Evolutionary conservation across 2,329 filamentous ascomycete genomes (phyloP).

Genomic region (Scopulariopsis brevicaulis): DNA sequence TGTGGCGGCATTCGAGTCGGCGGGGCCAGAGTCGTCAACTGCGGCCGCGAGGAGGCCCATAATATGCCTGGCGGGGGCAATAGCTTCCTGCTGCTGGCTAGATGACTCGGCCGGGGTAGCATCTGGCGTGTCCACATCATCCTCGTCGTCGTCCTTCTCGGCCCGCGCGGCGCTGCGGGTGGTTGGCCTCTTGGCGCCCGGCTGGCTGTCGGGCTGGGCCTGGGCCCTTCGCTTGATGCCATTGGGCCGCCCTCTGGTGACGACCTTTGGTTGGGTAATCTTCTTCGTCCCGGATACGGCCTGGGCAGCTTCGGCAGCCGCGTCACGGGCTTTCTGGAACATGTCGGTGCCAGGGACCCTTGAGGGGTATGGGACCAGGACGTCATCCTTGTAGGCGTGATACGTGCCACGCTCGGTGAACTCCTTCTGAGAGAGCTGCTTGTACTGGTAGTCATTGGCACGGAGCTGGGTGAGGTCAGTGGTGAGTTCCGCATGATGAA

Average conservation of each 20-base stretch:
- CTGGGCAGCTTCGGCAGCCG: constrained; percentile 22
- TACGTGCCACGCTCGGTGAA: constrained; percentile 31
- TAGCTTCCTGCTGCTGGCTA: constrained; percentile 1
- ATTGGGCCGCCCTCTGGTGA: constrained; percentile 8
- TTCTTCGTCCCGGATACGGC: constrained; percentile 10
- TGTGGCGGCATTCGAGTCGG: constrained; percentile 6
- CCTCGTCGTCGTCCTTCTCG: constrained; percentile 5
- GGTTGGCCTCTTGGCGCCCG: constrained; percentile 32
- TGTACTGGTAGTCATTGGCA: constrained; percentile 33
- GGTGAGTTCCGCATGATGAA: constrained; percentile 4
- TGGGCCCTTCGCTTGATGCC: constrained; percentile 37
- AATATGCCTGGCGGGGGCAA: constrained; percentile 7
- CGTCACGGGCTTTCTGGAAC: constrained; percentile 22
- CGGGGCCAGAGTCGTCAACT: constrained; percentile 2
- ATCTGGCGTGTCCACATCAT: constrained; percentile 13
- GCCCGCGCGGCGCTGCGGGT: constrained; percentile 17
- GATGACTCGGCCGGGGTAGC: background rate
- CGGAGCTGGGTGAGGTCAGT: constrained; percentile 19
- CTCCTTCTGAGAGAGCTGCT: constrained; percentile 30
- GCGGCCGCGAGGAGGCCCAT: constrained; percentile 21
- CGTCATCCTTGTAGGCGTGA: constrained; percentile 23
- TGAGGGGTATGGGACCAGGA: constrained; percentile 32
- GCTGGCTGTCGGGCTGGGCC: constrained; percentile 35
- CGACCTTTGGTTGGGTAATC: constrained; percentile 4
- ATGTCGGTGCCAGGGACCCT: constrained; percentile 29